Base-by-base conservation (phyloP, 2,329 filamentous ascomycete species). In the Corynespora cassiicola region DNA sequence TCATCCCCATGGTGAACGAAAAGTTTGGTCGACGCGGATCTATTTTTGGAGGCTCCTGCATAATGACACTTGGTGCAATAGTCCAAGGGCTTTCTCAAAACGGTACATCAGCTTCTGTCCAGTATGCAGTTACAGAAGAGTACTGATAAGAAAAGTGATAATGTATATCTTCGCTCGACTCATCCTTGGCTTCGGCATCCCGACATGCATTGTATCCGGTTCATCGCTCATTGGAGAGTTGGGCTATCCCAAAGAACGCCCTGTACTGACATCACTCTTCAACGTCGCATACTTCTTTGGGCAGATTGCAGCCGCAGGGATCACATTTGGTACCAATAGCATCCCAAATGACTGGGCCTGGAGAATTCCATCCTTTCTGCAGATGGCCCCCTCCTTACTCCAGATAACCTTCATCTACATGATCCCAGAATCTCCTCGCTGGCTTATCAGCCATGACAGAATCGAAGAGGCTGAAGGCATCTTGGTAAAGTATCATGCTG, bases 251-350 rank as follows among this genome's bases (percentile, higher is more conserved):
- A 82, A 85, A 56, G 82, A 86, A 58, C 80, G 82, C 53, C 81
- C 77, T 9, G 77, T 76, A 6, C 73, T 85, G 25, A 85, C 81
- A 1, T 75, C 82, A 11, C 75, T 85, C 39, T 85, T 85, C 66
- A 85, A 85, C 64, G 84, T 79, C 47, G 65, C 84, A 35, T 86
- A 82, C 80, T 84, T 84, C 60, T 56, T 81, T 36, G 80, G 79
- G 19, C 63, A 66, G 23, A 52, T 73, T 20, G 27, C 81, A 30
- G 80, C 82, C 9, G 78, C 79, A 6, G 79, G 77, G 64, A 75
- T 84, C 36, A 79, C 79, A 26, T 85, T 81, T 75, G 82, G 80
- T 20, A 85, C 82, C 4, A 72, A 77, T 18, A 71, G 73, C 34
- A 76, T 85, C 45, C 53, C 67, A 12, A 75, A 62, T 47, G 68